Conservation (phyloP, 768 basidiomycete genomes). For the Tephrocybe sp. region DNA sequence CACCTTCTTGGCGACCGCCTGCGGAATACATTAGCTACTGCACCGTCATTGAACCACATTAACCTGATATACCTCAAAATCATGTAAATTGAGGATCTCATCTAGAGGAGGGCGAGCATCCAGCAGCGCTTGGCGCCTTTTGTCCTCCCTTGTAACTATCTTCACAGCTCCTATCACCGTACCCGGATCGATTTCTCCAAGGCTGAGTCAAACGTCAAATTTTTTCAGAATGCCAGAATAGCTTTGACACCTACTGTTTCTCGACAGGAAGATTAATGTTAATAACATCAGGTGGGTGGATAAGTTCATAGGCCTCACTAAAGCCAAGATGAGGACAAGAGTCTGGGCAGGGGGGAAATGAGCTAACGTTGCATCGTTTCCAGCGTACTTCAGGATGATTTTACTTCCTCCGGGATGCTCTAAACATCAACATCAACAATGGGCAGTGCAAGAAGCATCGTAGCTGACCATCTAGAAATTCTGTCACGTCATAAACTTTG, state of each 20-base stretch:
- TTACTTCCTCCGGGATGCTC: slow-evolving; percentile 78
- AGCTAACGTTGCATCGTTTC: slow-evolving; percentile 82
- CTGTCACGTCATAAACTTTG: slow-evolving; percentile 74
- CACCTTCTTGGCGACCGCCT: slow-evolving; percentile 80
- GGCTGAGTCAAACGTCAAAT: slow-evolving; percentile 32
- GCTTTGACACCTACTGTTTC: slow-evolving; percentile 57
- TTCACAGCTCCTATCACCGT: slow-evolving; percentile 65
- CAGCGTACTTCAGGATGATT: slow-evolving; percentile 84
- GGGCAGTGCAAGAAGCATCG: slow-evolving; percentile 1
- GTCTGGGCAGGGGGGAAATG: slow-evolving; percentile 4
- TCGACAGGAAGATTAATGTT: slow-evolving; percentile 74
- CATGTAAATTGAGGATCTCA: slow-evolving; percentile 86
- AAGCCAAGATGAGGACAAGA: slow-evolving; percentile 5
- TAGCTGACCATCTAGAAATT: slow-evolving; percentile 61
- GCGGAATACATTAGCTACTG: no score
- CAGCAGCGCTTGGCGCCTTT: slow-evolving; percentile 59
- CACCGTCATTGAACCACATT: no score
- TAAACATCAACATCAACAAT: slow-evolving; percentile 20
- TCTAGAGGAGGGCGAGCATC: slow-evolving; percentile 68
- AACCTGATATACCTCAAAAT: slow-evolving; percentile 94
- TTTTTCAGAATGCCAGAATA: slow-evolving; percentile 1
- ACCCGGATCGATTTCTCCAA: slow-evolving; percentile 69
- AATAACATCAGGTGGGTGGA: slow-evolving; percentile 83
- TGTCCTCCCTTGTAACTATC: slow-evolving; percentile 69
- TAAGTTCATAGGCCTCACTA: slow-evolving; percentile 79